phyloP scores from a whole-genome alignment of 257 asterid species.

The Linaria vulgaris region DNA sequence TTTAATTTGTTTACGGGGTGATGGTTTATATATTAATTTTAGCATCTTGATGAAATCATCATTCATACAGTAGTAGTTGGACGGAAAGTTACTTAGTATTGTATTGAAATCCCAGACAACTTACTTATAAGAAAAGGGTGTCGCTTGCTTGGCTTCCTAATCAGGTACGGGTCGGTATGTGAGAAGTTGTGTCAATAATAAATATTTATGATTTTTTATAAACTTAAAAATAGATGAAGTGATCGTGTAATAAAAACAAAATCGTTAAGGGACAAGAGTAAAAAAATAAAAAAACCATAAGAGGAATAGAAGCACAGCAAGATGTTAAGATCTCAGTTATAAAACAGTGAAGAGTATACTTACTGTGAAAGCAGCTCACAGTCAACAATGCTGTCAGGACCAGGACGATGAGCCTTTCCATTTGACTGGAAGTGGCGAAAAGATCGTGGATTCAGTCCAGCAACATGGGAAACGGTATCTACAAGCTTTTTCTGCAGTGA shows the following conservation, averaged over 20 bases:
- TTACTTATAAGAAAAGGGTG: not conserved
- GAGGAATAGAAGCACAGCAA: not conserved
- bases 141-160: not conserved
- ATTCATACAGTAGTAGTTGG: no score
- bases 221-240: not conserved
- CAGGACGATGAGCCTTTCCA: conserved; percentile 98
- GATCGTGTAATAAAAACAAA: not conserved
- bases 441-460: conserved; percentile 90
- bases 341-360: conserved; percentile 29
- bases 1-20: no score
- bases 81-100: no score
- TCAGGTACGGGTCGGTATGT: not conserved
- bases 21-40: no score
- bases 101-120: no score
- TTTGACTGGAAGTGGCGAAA: conserved; percentile 78
- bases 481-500: conserved; percentile 93
- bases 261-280: no score
- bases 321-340: conserved; percentile 1
- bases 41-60: no score
- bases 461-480: conserved; percentile 80
- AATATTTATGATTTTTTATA: not conserved
- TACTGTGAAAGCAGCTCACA: conserved; percentile 90
- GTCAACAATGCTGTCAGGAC: conserved; percentile 95
- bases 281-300: no score
- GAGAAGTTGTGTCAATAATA: not conserved